phyloP scores from a whole-genome alignment of 345 rosid genomes.

The Euphorbia lathyris region DNA sequence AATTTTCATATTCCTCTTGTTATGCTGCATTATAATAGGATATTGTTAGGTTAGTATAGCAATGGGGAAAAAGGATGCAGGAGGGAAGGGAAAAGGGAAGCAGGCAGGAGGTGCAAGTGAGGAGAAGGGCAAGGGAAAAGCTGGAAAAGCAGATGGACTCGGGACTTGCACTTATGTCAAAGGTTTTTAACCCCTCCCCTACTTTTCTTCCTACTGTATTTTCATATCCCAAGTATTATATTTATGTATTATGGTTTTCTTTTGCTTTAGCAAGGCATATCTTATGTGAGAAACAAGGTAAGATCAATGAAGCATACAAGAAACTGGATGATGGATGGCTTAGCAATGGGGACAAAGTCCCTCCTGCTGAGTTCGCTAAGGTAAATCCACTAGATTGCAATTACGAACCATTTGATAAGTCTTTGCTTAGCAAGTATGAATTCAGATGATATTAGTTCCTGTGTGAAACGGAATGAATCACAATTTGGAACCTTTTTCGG shows the following conservation, averaged over 20 bases:
- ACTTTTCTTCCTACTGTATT: neutral
- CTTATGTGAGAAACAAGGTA: constrained; percentile 93
- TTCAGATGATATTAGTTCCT: neutral
- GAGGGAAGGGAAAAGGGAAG: constrained; percentile 90
- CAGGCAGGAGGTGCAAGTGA: constrained; percentile 69
- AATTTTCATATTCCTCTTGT: neutral
- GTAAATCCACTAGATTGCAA: constrained; percentile 31
- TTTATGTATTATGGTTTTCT: neutral
- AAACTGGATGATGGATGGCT: constrained; percentile 94
- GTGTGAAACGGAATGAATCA: neutral
- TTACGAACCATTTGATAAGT: too few species aligned
- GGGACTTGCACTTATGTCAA: constrained; percentile 97
- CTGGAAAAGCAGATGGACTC: constrained; percentile 84
- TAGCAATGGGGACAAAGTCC: constrained; percentile 88
- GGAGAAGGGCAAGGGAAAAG: constrained; percentile 92
- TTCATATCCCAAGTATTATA: neutral
- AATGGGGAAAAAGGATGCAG: constrained; percentile 68
- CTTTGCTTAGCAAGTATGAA: neutral
- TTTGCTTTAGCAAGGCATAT: constrained; percentile 68
- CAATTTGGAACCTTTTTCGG: neutral
- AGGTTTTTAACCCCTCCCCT: constrained; percentile 41
- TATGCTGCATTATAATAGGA: neutral
- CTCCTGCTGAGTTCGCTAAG: constrained; percentile 98
- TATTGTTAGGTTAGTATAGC: neutral
- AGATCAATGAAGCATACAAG: constrained; percentile 94